Conservation (phyloP, 768 basidiomycete species). For the Hericium coralloides region DNA sequence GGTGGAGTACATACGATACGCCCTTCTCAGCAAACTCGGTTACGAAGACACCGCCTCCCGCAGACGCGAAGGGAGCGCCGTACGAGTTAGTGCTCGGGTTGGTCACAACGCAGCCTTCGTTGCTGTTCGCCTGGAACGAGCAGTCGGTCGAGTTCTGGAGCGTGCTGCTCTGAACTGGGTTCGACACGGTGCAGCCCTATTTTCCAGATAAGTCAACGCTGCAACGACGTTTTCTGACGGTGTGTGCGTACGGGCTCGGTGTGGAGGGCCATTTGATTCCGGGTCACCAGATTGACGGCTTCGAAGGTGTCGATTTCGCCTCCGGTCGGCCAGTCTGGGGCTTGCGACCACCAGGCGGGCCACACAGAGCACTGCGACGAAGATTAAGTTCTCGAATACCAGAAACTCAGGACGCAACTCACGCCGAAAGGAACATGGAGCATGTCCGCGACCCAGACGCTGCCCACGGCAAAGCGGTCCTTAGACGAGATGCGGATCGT, state of each 20-base stretch:
- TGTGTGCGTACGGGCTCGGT: slow-evolving; percentile 35
- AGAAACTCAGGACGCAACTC: background rate
- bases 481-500: slow-evolving; percentile 54
- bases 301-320: slow-evolving; percentile 21
- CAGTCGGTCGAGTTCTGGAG: slow-evolving; percentile 53
- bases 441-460: slow-evolving; percentile 28
- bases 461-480: slow-evolving; percentile 48
- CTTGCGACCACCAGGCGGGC: slow-evolving; percentile 1
- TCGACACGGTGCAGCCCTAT: slow-evolving; percentile 44
- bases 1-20: slow-evolving; percentile 41
- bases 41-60: slow-evolving; percentile 66
- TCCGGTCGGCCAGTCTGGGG: background rate
- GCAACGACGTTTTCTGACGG: background rate
- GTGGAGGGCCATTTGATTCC: slow-evolving; percentile 70
- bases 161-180: slow-evolving; percentile 41
- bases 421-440: slow-evolving; percentile 1
- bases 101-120: slow-evolving; percentile 57
- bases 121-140: slow-evolving; percentile 41
- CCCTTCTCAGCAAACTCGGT: slow-evolving; percentile 61
- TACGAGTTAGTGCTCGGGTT: slow-evolving; percentile 49
- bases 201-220: background rate
- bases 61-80: slow-evolving; percentile 55
- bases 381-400: background rate
- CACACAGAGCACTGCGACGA: background rate
- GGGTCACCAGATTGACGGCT: slow-evolving; percentile 58